Percentiles rank a stretch among this genome's conserved stretches.
Evolutionary conservation across 2,329 filamentous ascomycete genomes (phyloP).

Genomic region (Fusarium avenaceum): DNA sequence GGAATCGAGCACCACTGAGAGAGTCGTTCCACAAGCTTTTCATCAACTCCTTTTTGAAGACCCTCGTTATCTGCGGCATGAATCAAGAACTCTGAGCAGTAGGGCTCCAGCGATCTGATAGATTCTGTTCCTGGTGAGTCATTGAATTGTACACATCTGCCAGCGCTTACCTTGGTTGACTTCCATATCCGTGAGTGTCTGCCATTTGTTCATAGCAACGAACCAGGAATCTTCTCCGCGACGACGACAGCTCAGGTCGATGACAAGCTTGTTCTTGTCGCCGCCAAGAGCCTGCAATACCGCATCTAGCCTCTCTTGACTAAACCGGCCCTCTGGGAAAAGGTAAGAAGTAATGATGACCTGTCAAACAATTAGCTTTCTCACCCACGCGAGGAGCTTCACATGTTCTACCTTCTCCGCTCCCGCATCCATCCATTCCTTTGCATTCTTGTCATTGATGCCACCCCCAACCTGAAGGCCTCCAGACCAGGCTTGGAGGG

Average conservation of each 20-base stretch:
- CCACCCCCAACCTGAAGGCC: constrained; percentile 94
- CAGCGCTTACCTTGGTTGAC: constrained; percentile 78
- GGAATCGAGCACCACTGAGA: constrained; percentile 91
- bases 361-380: constrained; percentile 63
- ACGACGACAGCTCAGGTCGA: constrained; percentile 91
- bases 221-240: constrained; percentile 82
- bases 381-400: not conserved
- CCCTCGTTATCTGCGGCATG: constrained; percentile 98
- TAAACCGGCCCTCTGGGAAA: constrained; percentile 88
- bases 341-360: constrained; percentile 97
- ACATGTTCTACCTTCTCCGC: constrained; percentile 80
- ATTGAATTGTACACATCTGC: constrained; percentile 3
- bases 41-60: constrained; percentile 90
- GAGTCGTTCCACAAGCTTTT: constrained; percentile 81
- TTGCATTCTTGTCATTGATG: constrained; percentile 87
- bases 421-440: constrained; percentile 86
- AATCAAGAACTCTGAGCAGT: constrained; percentile 96
- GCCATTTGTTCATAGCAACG: constrained; percentile 99
- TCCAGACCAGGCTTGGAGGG: constrained; percentile 81
- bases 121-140: constrained; percentile 69
- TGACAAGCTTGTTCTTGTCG: constrained; percentile 85
- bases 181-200: constrained; percentile 97
- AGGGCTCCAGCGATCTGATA: constrained; percentile 84
- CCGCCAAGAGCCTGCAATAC: constrained; percentile 80
- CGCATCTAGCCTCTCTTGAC: constrained; percentile 78